Evolutionary conservation across 176 grass and related monocot species (phyloP).

Genomic region (Carex scoparia): DNA sequence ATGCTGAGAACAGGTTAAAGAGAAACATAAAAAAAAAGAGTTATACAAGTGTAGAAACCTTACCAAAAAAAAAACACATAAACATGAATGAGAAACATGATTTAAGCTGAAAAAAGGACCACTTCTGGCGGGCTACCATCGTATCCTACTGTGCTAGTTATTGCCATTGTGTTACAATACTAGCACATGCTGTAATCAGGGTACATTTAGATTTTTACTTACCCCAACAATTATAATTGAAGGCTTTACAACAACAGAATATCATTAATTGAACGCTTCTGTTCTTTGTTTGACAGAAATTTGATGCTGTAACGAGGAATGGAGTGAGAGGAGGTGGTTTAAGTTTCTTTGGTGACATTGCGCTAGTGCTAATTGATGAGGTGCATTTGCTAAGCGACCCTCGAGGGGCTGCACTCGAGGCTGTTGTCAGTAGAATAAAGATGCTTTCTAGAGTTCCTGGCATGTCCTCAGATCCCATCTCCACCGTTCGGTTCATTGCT

Average conservation of each 20-base stretch:
- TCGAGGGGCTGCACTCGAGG: conserved; percentile 90
- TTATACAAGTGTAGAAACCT: background rate
- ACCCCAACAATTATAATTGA: conserved; percentile 1
- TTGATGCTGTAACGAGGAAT: conserved; percentile 79
- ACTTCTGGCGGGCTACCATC: background rate
- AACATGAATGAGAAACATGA: background rate
- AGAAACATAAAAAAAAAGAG: background rate
- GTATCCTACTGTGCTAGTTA: background rate
- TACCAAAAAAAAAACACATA: background rate
- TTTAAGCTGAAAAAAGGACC: background rate
- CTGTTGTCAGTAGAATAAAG: conserved; percentile 86
- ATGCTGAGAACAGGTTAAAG: background rate
- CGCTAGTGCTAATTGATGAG: conserved; percentile 85
- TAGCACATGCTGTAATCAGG: background rate
- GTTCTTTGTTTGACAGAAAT: conserved; percentile 49
- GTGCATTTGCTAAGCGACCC: conserved; percentile 92
- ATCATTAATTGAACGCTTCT: background rate
- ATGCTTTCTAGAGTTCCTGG: conserved; percentile 66
- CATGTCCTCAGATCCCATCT: conserved; percentile 59
- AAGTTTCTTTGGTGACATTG: conserved; percentile 92
- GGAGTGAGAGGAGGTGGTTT: conserved; percentile 69
- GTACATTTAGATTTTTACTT: background rate
- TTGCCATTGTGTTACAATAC: background rate
- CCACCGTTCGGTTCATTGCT: conserved; percentile 73
- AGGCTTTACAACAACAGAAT: background rate